Conservation (phyloP, 176 grass and related monocot species). For the Otatea glauca region DNA sequence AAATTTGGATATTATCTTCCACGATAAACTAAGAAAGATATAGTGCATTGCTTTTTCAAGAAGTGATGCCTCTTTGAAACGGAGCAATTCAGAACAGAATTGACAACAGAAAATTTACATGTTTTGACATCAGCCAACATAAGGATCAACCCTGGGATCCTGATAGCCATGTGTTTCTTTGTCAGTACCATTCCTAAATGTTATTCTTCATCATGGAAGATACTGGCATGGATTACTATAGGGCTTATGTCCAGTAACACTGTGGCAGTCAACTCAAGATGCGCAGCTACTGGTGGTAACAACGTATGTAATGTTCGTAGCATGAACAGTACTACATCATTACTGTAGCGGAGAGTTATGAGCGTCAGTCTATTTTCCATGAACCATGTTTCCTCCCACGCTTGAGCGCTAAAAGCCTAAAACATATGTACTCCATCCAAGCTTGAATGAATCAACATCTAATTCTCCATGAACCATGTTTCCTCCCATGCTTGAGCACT, state of each 20-base stretch:
- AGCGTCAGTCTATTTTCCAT: not conserved
- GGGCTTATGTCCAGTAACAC: conserved; percentile 4
- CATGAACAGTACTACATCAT: not conserved
- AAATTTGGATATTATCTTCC: conserved; percentile 35
- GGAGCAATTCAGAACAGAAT: not conserved
- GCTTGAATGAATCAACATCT: not conserved
- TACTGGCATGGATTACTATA: not conserved
- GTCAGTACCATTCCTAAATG: conserved; percentile 22
- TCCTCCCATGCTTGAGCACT: not conserved
- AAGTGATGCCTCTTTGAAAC: not conserved
- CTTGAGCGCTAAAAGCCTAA: too few species aligned
- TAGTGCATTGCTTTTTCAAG: not conserved
- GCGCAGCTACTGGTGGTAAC: not conserved
- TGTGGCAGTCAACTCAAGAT: conserved; percentile 1
- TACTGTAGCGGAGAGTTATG: not conserved
- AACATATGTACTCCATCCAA: too few species aligned
- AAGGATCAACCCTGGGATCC: not conserved
- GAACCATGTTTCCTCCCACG: too few species aligned
- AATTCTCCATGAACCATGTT: conserved; percentile 14
- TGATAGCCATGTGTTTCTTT: not conserved
- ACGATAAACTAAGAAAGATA: conserved; percentile 3
- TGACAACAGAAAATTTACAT: not conserved
- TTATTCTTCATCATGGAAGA: conserved; percentile 2
- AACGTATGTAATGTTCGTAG: not conserved
- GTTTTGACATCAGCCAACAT: conserved; percentile 4